Percentiles rank a stretch among this genome's conserved stretches.
These are phyloP conservation scores for Vitis hybrid DNA, from an alignment of 177 flowering plant genomes.

Conservation along the genomic window DNA sequence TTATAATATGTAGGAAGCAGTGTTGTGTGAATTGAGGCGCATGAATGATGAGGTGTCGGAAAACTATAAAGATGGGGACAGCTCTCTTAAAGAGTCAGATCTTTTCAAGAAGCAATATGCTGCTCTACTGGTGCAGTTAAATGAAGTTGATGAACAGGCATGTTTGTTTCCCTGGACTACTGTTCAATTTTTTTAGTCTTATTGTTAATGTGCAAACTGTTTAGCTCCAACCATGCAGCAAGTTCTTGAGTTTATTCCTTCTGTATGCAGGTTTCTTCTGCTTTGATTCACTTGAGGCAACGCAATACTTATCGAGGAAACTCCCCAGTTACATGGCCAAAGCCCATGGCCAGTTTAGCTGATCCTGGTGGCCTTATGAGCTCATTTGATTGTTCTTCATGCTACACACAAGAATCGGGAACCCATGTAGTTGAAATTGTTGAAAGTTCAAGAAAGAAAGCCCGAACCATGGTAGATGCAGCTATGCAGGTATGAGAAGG, in stretches of 20 bases:
- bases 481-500: slow-evolving; percentile 51
- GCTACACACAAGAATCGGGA: slow-evolving; percentile 35
- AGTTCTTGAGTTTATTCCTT: slow-evolving; percentile 5
- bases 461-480: slow-evolving; percentile 58
- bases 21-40: slow-evolving; percentile 57
- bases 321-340: slow-evolving; percentile 26
- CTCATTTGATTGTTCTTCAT: slow-evolving; percentile 29
- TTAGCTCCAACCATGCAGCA: not conserved
- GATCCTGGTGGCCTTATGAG: slow-evolving; percentile 19
- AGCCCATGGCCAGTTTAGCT: slow-evolving; percentile 18
- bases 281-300: slow-evolving; percentile 49
- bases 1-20: slow-evolving; percentile 46
- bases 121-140: slow-evolving; percentile 51
- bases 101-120: slow-evolving; percentile 59
- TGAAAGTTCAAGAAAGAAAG: slow-evolving; percentile 53
- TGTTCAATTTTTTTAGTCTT: not conserved
- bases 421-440: slow-evolving; percentile 51
- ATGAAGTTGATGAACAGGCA: slow-evolving; percentile 59
- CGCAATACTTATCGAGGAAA: slow-evolving; percentile 54
- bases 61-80: slow-evolving; percentile 40
- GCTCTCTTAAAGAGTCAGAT: slow-evolving; percentile 42
- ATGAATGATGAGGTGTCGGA: slow-evolving; percentile 62
- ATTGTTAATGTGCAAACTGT: not conserved
- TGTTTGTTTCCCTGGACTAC: slow-evolving; percentile 13
- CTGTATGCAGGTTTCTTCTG: slow-evolving; percentile 50